Conservation (phyloP, 352 stramenopile genomes). For the Globisporangium ultimum region DNA sequence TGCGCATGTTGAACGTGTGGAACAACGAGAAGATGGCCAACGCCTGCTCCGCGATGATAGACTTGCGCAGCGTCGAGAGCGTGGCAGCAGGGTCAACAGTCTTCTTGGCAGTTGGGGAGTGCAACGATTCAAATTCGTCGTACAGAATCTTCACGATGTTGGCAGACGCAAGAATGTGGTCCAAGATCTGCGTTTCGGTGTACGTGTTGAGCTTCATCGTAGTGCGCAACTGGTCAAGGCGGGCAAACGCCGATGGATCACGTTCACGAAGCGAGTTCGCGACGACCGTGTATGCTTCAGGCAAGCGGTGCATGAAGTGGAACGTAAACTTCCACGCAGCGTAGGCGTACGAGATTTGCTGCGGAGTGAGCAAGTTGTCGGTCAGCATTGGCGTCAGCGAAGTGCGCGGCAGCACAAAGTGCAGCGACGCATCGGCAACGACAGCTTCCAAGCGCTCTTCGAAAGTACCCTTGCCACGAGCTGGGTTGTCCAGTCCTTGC, state of each 20-base stretch:
- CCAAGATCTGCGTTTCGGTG: slow-evolving; percentile 84
- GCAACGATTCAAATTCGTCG: slow-evolving; percentile 69
- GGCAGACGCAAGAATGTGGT: slow-evolving; percentile 76
- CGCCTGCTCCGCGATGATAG: slow-evolving; percentile 68
- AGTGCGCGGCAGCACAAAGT: slow-evolving; percentile 82
- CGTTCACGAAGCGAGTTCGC: slow-evolving; percentile 75
- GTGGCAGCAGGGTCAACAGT: slow-evolving; percentile 45
- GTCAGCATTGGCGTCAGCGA: slow-evolving; percentile 82
- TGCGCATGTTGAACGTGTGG: slow-evolving; percentile 80
- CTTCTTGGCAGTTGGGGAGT: slow-evolving; percentile 40
- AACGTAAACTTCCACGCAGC: slow-evolving; percentile 87
- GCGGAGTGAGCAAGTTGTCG: slow-evolving; percentile 64
- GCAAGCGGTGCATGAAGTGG: slow-evolving; percentile 85
- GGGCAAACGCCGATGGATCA: slow-evolving; percentile 69
- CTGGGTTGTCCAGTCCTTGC: slow-evolving; percentile 59
- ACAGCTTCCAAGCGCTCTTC: slow-evolving; percentile 62
- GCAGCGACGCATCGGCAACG: slow-evolving; percentile 72
- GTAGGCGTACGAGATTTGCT: slow-evolving; percentile 85
- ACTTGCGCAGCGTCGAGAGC: slow-evolving; percentile 70
- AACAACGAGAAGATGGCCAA: slow-evolving; percentile 81
- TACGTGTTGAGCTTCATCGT: slow-evolving; percentile 89
- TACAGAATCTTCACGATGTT: slow-evolving; percentile 77
- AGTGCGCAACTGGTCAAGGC: slow-evolving; percentile 70
- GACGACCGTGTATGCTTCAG: slow-evolving; percentile 75
- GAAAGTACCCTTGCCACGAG: slow-evolving; percentile 51